Percentiles rank a stretch among this genome's conserved stretches.
Conservation (phyloP, 1,284 basidiomycete genomes). For the Termitomyces sp. region DNA sequence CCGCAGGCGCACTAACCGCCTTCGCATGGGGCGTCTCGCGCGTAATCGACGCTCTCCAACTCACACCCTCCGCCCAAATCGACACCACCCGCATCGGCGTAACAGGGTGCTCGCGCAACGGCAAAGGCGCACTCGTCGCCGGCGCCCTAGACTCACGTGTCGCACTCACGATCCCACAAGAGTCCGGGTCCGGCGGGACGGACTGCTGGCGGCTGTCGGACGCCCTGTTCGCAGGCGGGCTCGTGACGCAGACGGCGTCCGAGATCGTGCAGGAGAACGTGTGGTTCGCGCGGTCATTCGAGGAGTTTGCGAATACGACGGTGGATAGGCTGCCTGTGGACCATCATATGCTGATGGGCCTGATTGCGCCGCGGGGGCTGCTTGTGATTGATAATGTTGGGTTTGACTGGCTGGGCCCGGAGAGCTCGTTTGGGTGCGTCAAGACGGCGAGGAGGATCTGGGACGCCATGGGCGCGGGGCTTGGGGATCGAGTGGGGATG, state of each 20-base stretch:
- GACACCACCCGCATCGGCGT: not conserved
- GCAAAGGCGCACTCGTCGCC: slow-evolving; percentile 1
- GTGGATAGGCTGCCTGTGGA: slow-evolving; percentile 1
- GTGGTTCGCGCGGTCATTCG: slow-evolving; percentile 2
- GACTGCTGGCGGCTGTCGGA: slow-evolving; percentile 7
- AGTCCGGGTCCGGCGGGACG: slow-evolving; percentile 6
- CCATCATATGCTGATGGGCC: slow-evolving; percentile 7
- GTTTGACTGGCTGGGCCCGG: slow-evolving; percentile 3
- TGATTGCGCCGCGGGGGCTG: slow-evolving; percentile 6
- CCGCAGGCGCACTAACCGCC: slow-evolving; percentile 1
- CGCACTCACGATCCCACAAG: slow-evolving; percentile 3
- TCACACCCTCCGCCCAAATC: not conserved
- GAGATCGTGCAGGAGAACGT: slow-evolving; percentile 10
- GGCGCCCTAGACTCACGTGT: slow-evolving; percentile 1
- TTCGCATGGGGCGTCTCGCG: slow-evolving; percentile 10
- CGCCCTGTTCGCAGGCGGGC: not conserved
- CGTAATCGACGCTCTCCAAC: slow-evolving; percentile 8
- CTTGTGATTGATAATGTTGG: slow-evolving; percentile 7
- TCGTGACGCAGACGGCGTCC: slow-evolving; percentile 3
- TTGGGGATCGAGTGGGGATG: not conserved
- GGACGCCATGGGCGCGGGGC: not conserved
- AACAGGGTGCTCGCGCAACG: slow-evolving; percentile 5
- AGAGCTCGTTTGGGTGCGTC: slow-evolving; percentile 5
- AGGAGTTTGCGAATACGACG: slow-evolving; percentile 1
- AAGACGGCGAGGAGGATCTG: slow-evolving; percentile 3